Evolutionary conservation across 2,329 filamentous ascomycete genomes (phyloP), one percentile per base, ranked within the genome.

Genomic region (Fusarium sp.): DNA sequence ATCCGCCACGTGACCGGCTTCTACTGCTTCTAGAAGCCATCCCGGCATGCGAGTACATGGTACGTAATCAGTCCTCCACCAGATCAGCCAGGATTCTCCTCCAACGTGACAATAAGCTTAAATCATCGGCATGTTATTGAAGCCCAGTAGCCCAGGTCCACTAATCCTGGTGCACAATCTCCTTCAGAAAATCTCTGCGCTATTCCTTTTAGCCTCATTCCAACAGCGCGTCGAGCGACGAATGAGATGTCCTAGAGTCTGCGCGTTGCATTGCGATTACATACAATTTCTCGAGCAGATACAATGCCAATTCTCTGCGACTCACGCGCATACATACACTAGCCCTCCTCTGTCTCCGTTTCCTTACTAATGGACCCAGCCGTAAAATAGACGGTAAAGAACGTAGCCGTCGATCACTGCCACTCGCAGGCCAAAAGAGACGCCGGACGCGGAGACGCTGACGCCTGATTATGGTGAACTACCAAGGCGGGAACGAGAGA

Each of bases 41-140:
- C 60, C 63, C 61, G 58, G 55, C 61, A 73, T 66, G 59, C 27
- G 46, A 70, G 63, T 76, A 76, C 72, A 62, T 74, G 60, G 66
- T 76, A 76, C 74, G 74, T 76, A 76, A 76, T 60, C 49, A 60
- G 25, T 41, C 65, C 54, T 75, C 67, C 63, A 60, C 70, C 29
- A 60, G 57, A 64, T 64, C 42, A 51, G 35, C 54, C 70, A 49
- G 64, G 72, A 66, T 73, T 72, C 74, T 69, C 64, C 59, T 62
- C 39, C 58, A 70, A 73, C 63, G 52, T 66, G 56, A 75, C 64
- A 76, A 76, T 76, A 76, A 76, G 74, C 74, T 76, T 76, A 76
- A 76, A 76, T 77, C 69, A 61, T 74, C 74, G 59, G 66, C 73
- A 65, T 70, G 62, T 63, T 35, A 9, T 35, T 65, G 52, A 52